Evolutionary conservation across 495 filamentous ascomycete species (phyloP).

Genomic region (Hyaloscypha hepaticicola): DNA sequence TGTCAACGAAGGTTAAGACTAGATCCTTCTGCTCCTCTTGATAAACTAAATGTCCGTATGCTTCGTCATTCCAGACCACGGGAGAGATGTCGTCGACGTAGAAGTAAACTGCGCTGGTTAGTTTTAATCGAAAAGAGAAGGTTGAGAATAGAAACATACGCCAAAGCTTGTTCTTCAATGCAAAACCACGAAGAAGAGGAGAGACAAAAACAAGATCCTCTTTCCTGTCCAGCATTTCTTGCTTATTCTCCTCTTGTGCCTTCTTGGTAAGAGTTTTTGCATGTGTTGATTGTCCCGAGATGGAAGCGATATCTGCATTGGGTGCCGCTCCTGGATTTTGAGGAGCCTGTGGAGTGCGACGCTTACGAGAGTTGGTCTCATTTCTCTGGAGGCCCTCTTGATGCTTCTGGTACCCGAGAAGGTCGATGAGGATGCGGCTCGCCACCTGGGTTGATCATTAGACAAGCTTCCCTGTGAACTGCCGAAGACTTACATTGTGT

Average conservation of each 20-base stretch:
- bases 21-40: slow-evolving; percentile 42
- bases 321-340: background rate
- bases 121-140: slow-evolving; percentile 29
- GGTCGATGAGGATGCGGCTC: slow-evolving; percentile 39
- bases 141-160: background rate
- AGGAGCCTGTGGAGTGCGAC: background rate
- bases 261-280: slow-evolving; percentile 28
- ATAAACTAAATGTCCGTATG: slow-evolving; percentile 40
- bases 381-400: slow-evolving; percentile 33
- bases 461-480: background rate
- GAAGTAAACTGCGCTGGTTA: slow-evolving; percentile 38
- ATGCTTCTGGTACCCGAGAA: slow-evolving; percentile 40
- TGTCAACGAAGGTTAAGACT: slow-evolving; percentile 42
- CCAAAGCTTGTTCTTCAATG: slow-evolving; percentile 43
- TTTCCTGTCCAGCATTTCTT: slow-evolving; percentile 21
- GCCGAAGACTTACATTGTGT: slow-evolving; percentile 33
- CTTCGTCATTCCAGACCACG: slow-evolving; percentile 39
- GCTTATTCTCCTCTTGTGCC: slow-evolving; percentile 32
- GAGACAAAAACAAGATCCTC: slow-evolving; percentile 38
- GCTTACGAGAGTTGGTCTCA: background rate
- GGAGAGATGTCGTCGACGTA: slow-evolving; percentile 38
- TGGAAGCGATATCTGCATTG: background rate
- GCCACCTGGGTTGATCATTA: slow-evolving; percentile 7
- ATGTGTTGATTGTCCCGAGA: slow-evolving; percentile 1
- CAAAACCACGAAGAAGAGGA: slow-evolving; percentile 40